Conservation (phyloP, 306 rosid species). For the Pyrus communis region DNA sequence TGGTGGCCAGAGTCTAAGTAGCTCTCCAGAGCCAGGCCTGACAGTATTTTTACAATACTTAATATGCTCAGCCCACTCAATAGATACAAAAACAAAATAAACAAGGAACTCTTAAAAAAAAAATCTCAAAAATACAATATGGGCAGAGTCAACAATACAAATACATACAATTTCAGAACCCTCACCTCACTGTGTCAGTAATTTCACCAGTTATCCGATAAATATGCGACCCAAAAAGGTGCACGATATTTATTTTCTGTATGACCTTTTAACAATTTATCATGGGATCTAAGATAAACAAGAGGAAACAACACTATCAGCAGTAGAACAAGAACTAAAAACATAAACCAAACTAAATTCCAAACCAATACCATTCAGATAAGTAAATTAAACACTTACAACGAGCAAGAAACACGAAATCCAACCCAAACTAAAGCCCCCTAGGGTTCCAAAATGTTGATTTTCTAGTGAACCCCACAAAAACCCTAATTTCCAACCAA, state of each 20-base stretch:
- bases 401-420: constrained; percentile 12
- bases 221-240: constrained; percentile 17
- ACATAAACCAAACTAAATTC: constrained; percentile 2
- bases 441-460: background rate
- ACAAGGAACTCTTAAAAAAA: constrained; percentile 7
- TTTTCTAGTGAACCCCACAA: background rate
- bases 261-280: constrained; percentile 23
- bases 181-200: constrained; percentile 17
- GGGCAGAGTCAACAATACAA: constrained; percentile 7
- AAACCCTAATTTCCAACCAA: constrained; percentile 35
- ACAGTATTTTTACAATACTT: constrained; percentile 16
- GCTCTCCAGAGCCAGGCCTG: constrained; percentile 76
- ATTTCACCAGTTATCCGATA: constrained; percentile 16
- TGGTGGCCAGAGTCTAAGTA: constrained; percentile 65
- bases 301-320: constrained; percentile 23
- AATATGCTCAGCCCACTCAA: constrained; percentile 26
- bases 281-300: constrained; percentile 33
- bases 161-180: background rate
- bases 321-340: constrained; percentile 10
- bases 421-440: background rate
- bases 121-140: background rate
- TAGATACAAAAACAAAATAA: constrained; percentile 23
- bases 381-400: background rate
- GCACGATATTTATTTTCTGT: constrained; percentile 18
- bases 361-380: background rate